phyloP scores from a whole-genome alignment of 1,139 yeast genomes.

The Martiniozyma asiatica region DNA sequence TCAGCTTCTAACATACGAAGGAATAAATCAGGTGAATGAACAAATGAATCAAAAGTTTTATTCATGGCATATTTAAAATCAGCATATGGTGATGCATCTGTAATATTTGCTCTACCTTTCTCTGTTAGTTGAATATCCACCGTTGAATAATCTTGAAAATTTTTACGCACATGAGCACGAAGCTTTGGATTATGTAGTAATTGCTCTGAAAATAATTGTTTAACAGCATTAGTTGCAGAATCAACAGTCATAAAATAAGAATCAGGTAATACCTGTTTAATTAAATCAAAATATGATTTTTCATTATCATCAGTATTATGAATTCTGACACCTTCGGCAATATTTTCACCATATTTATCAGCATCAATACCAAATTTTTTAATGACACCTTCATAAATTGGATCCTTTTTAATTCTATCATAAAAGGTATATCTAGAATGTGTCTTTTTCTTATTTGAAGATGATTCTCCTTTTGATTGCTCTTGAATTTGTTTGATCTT shows the following conservation, averaged over 20 bases:
- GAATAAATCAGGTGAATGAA: slow-evolving; percentile 64
- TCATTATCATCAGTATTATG: slow-evolving; percentile 68
- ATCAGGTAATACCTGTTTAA: slow-evolving; percentile 32
- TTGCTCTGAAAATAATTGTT: slow-evolving; percentile 68
- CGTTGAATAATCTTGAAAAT: slow-evolving; percentile 55
- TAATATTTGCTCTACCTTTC: slow-evolving; percentile 76
- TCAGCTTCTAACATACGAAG: slow-evolving; percentile 92
- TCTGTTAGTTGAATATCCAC: slow-evolving; percentile 74
- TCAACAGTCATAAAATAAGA: slow-evolving; percentile 47
- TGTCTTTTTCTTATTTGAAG: slow-evolving; percentile 26
- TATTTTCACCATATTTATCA: slow-evolving; percentile 74
- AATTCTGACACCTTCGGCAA: slow-evolving; percentile 58
- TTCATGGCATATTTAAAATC: slow-evolving; percentile 87
- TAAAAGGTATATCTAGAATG: slow-evolving; percentile 64
- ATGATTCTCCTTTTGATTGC: slow-evolving; percentile 6
- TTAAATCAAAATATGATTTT: slow-evolving; percentile 49
- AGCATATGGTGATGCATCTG: slow-evolving; percentile 67
- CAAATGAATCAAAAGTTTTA: slow-evolving; percentile 64
- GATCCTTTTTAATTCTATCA: slow-evolving; percentile 64
- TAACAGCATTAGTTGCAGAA: slow-evolving; percentile 56
- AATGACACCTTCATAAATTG: slow-evolving; percentile 52
- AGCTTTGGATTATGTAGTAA: slow-evolving; percentile 72
- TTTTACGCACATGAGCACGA: slow-evolving; percentile 61
- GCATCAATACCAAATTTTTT: slow-evolving; percentile 68
- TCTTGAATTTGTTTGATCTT: slow-evolving; percentile 36